Evolutionary conservation across 108 stramenopile species (phyloP).

Genomic region (Nannochloropsis oceanica): DNA sequence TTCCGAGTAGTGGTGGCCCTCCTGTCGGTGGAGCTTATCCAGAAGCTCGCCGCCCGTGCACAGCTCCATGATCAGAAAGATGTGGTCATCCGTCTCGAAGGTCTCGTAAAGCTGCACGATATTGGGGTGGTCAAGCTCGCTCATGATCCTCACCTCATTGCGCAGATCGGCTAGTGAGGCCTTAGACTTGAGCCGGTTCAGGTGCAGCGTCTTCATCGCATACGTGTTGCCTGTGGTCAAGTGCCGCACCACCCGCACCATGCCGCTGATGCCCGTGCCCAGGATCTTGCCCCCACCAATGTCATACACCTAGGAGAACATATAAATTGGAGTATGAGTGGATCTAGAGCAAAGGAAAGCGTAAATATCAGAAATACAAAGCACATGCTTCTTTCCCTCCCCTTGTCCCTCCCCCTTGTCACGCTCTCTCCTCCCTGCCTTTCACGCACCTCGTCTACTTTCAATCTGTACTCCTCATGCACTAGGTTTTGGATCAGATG

Average conservation of each 20-base stretch:
- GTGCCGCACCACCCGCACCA: slow-evolving; percentile 11
- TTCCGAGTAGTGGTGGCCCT: slow-evolving; percentile 66
- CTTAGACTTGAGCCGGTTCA: slow-evolving; percentile 10
- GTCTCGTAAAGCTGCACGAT: slow-evolving; percentile 29
- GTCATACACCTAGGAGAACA: background rate
- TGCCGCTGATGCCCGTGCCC: slow-evolving; percentile 19
- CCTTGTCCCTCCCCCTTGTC: no score
- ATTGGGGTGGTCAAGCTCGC: slow-evolving; percentile 73
- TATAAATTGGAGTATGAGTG: no score
- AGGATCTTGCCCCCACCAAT: background rate
- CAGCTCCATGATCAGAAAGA: slow-evolving; percentile 63
- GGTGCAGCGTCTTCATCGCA: slow-evolving; percentile 13
- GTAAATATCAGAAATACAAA: no score
- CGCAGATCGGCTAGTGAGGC: slow-evolving; percentile 6
- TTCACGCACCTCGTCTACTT: background rate
- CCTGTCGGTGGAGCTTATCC: slow-evolving; percentile 69
- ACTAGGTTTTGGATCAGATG: background rate
- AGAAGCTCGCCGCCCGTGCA: slow-evolving; percentile 93
- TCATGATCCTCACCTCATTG: slow-evolving; percentile 47
- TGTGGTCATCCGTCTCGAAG: background rate
- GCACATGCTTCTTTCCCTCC: no score
- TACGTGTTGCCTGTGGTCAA: slow-evolving; percentile 9
- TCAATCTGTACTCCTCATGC: background rate
- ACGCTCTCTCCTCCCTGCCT: no score
- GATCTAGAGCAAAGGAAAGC: no score